Evolutionary conservation across 768 basidiomycete species (phyloP).

Genomic region (Ephemerocybe angulata): DNA sequence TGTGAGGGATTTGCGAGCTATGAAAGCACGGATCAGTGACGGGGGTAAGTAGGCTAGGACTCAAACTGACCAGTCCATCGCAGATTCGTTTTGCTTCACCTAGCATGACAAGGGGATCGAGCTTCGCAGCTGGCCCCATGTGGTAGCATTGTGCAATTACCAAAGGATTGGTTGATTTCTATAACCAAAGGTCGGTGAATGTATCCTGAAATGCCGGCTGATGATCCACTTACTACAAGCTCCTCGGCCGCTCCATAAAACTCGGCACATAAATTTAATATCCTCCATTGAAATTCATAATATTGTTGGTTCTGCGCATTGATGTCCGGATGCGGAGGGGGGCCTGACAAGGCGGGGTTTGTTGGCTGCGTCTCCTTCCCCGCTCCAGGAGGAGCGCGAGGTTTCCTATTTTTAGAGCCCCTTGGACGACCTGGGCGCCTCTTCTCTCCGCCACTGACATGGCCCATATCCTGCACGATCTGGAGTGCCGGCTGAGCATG

Average conservation of each 20-base stretch:
- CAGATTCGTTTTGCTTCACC: constrained; percentile 75
- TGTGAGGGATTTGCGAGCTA: constrained; percentile 75
- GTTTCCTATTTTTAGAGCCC: constrained; percentile 72
- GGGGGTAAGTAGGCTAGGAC: not conserved
- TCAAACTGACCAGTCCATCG: constrained; percentile 59
- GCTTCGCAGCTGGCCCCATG: constrained; percentile 61
- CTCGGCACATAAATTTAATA: constrained; percentile 77
- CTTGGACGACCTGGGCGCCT: constrained; percentile 76
- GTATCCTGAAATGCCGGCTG: constrained; percentile 9
- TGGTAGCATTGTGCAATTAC: constrained; percentile 81
- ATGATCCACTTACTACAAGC: constrained; percentile 59
- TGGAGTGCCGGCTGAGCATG: constrained; percentile 24
- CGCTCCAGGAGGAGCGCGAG: constrained; percentile 33
- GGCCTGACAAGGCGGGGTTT: constrained; percentile 18
- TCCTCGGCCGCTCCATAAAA: constrained; percentile 86
- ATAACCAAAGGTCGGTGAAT: constrained; percentile 1
- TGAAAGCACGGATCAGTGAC: constrained; percentile 11
- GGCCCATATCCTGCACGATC: constrained; percentile 23
- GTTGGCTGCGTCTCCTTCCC: constrained; percentile 22
- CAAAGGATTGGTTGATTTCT: constrained; percentile 61
- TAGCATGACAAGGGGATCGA: constrained; percentile 73
- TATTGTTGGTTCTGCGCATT: constrained; percentile 71
- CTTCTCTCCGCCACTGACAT: constrained; percentile 49
- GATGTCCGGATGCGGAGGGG: constrained; percentile 45
- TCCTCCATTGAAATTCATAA: constrained; percentile 85